Conservation (phyloP, 2,329 filamentous ascomycete genomes). For the Pseudodiploospora longispora region DNA sequence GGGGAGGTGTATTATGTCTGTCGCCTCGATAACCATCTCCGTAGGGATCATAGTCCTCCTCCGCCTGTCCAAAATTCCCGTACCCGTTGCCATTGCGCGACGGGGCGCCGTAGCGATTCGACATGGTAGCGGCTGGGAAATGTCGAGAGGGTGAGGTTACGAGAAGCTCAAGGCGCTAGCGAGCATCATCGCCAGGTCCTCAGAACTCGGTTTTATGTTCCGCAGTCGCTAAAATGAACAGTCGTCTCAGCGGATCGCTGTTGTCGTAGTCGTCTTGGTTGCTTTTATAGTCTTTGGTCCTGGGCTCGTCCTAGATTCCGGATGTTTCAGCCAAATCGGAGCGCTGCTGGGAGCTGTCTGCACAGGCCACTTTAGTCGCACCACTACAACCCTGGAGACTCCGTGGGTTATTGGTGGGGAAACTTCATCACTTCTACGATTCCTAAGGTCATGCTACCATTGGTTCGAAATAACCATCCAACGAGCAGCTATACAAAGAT, state of each 20-base stretch:
- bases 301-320: no score
- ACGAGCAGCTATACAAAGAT: no score
- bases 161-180: constrained; percentile 5
- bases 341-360: no score
- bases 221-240: neutral
- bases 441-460: no score
- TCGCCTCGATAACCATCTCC: constrained; percentile 36
- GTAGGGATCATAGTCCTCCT: constrained; percentile 44
- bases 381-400: no score
- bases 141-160: constrained; percentile 2
- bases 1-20: constrained; percentile 31
- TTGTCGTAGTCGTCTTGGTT: no score
- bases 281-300: no score
- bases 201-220: neutral
- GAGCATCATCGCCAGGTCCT: constrained; percentile 12
- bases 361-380: no score
- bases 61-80: constrained; percentile 31
- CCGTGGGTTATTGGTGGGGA: no score
- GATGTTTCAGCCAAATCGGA: no score
- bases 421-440: no score
- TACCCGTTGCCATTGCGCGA: constrained; percentile 32
- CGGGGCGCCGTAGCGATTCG: constrained; percentile 41
- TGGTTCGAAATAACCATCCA: no score
- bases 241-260: constrained; percentile 1
- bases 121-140: constrained; percentile 29